These are phyloP conservation scores for Saposhnikovia divaricata DNA, from an alignment of 129 eudicot species.

Conservation along the genomic window DNA sequence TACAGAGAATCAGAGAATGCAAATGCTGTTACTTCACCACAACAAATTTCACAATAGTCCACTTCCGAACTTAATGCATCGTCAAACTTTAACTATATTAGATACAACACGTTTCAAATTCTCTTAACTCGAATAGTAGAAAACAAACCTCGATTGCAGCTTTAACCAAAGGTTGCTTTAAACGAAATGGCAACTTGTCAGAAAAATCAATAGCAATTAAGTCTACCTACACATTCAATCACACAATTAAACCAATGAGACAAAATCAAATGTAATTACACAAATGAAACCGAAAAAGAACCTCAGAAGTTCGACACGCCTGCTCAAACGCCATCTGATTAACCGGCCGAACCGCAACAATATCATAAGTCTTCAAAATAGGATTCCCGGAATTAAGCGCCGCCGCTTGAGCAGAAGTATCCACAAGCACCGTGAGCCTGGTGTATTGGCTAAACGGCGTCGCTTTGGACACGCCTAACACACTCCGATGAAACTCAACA, in stretches of 20 bases:
- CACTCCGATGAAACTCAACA: constrained; percentile 56
- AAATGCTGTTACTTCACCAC: not conserved
- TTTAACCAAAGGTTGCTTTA: constrained; percentile 68
- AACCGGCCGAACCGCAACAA: constrained; percentile 74
- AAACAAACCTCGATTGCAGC: constrained; percentile 70
- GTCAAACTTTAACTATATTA: not conserved
- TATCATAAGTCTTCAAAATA: constrained; percentile 57
- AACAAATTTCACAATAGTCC: not conserved
- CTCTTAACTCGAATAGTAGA: not conserved
- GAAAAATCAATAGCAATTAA: constrained; percentile 79
- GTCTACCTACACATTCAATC: constrained; percentile 60
- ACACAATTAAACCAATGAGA: not conserved
- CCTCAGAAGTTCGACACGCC: constrained; percentile 71
- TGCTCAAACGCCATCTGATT: constrained; percentile 61
- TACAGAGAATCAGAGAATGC: not conserved
- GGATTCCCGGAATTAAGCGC: constrained; percentile 76
- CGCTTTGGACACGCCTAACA: constrained; percentile 36
- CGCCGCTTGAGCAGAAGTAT: constrained; percentile 40
- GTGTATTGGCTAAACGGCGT: constrained; percentile 75
- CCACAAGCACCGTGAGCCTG: constrained; percentile 63
- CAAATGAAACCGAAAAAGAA: not conserved
- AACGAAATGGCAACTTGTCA: constrained; percentile 58
- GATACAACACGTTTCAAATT: not conserved
- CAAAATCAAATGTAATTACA: not conserved
- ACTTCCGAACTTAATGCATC: not conserved